These are phyloP conservation scores for Suhomyces guaymorum DNA, from an alignment of 1,139 yeast species.

Conservation along the genomic window DNA sequence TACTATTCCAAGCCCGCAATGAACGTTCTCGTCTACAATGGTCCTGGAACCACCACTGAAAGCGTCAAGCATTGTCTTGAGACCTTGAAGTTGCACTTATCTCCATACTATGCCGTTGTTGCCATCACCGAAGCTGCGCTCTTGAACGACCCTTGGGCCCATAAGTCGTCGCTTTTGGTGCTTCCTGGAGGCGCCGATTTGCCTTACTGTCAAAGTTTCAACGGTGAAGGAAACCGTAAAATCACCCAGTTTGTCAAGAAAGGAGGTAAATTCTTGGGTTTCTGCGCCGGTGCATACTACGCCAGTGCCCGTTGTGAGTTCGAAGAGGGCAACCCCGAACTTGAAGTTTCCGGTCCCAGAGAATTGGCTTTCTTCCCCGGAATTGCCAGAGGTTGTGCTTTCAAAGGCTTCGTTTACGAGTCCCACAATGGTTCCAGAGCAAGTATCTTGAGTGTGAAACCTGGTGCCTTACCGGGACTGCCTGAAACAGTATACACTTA, in stretches of 20 bases:
- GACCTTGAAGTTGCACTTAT: constrained; percentile 68
- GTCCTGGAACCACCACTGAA: constrained; percentile 85
- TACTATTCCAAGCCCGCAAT: constrained; percentile 29
- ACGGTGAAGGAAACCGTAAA: constrained; percentile 64
- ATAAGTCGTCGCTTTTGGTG: constrained; percentile 75
- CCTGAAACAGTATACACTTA: constrained; percentile 39
- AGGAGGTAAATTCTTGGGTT: constrained; percentile 84
- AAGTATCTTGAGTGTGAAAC: constrained; percentile 44
- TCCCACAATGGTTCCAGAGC: constrained; percentile 76
- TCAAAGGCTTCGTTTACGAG: constrained; percentile 75
- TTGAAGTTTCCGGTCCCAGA: constrained; percentile 85
- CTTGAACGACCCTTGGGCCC: constrained; percentile 83
- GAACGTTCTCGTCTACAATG: constrained; percentile 83
- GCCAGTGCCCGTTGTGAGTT: constrained; percentile 79
- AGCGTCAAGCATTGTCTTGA: constrained; percentile 83
- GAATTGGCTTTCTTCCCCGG: constrained; percentile 86
- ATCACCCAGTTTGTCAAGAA: constrained; percentile 65
- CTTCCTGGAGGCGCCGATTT: constrained; percentile 97
- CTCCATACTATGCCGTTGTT: constrained; percentile 86
- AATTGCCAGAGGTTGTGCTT: constrained; percentile 76
- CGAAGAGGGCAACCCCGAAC: constrained; percentile 63
- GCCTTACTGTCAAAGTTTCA: constrained; percentile 71
- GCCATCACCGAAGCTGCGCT: constrained; percentile 65
- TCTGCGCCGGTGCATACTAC: constrained; percentile 97
- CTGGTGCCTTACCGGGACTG: constrained; percentile 24